Evolutionary conservation across 2,329 filamentous ascomycete species (phyloP).

Genomic region (Cercospora nicotianae): DNA sequence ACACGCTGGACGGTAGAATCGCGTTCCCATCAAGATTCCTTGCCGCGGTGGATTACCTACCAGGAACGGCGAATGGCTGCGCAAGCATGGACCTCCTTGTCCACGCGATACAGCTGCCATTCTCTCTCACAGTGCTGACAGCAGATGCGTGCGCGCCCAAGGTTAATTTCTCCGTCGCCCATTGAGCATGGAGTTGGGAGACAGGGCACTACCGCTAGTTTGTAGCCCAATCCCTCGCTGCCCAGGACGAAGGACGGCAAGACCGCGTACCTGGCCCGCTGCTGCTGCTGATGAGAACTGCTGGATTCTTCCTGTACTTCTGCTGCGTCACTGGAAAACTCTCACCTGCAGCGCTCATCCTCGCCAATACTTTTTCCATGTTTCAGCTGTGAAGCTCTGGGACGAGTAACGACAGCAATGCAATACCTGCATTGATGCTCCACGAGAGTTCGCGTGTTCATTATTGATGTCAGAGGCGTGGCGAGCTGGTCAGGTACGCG

Average conservation of each 20-base stretch:
- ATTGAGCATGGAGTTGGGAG: neutral
- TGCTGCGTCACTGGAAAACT: neutral
- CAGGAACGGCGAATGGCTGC: neutral
- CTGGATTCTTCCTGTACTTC: neutral
- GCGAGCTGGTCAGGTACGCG: neutral
- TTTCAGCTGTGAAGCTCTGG: neutral
- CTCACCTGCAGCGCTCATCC: neutral
- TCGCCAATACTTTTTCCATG: neutral
- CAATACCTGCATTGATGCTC: neutral
- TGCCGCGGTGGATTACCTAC: neutral
- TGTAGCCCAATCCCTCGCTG: neutral
- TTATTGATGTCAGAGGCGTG: neutral
- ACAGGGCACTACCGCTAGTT: neutral
- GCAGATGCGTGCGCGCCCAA: neutral
- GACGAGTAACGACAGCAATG: neutral
- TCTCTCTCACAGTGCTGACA: neutral
- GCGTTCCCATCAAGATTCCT: neutral
- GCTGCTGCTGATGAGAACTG: neutral
- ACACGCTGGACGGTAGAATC: neutral
- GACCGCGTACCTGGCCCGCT: neutral
- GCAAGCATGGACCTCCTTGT: neutral
- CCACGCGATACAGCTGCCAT: neutral
- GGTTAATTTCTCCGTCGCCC: neutral
- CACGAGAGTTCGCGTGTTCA: neutral
- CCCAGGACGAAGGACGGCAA: neutral